Conservation (phyloP, 2,329 filamentous ascomycete genomes). For the Emericellopsis cladophorae region DNA sequence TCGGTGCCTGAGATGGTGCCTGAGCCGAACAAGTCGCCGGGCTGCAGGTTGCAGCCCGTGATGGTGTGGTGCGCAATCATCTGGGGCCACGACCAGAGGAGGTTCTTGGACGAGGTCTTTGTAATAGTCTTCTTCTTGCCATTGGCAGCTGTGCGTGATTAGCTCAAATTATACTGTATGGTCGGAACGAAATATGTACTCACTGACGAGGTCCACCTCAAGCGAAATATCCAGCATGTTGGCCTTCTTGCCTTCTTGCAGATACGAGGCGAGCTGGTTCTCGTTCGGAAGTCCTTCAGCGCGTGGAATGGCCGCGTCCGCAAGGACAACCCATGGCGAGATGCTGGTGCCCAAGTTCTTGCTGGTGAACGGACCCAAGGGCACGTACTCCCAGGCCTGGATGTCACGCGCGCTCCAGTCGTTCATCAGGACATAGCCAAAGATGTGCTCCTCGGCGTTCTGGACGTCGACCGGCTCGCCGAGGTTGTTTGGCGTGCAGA, state of each 20-base stretch:
- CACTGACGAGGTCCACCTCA: constrained; percentile 24
- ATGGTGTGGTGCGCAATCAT: constrained; percentile 76
- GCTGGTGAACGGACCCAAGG: constrained; percentile 43
- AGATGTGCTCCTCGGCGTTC: constrained; percentile 44
- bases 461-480: constrained; percentile 54
- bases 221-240: constrained; percentile 23
- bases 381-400: constrained; percentile 41
- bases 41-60: constrained; percentile 61
- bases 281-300: constrained; percentile 16
- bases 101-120: constrained; percentile 22
- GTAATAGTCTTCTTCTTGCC: constrained; percentile 19
- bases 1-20: constrained; percentile 62
- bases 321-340: constrained; percentile 39
- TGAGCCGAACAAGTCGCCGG: constrained; percentile 64
- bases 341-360: constrained; percentile 45
- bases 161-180: neutral
- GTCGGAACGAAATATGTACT: constrained; percentile 6
- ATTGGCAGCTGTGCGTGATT: constrained; percentile 10
- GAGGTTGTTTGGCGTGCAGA: constrained; percentile 52
- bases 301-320: constrained; percentile 4
- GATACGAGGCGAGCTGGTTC: constrained; percentile 20
- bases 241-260: constrained; percentile 36
- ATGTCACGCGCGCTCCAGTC: constrained; percentile 48
- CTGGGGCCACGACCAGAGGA: constrained; percentile 73
- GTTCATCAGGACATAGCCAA: constrained; percentile 40